phyloP scores from a whole-genome alignment of 768 basidiomycete genomes.

The Amanita pseudoporphyria region DNA sequence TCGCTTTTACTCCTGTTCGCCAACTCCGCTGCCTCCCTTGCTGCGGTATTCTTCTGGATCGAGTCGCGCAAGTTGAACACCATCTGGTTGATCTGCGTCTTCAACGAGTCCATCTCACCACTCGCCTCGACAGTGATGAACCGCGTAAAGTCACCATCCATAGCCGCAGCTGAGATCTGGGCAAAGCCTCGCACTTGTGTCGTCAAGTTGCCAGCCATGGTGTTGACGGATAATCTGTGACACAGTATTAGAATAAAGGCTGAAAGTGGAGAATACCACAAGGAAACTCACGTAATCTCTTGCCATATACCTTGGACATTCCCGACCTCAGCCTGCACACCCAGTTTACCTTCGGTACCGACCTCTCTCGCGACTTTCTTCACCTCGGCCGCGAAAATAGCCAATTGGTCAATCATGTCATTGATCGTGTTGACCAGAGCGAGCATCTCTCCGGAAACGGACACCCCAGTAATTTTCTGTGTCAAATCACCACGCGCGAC shows the following conservation, averaged over 20 bases:
- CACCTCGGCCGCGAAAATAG: conserved; percentile 51
- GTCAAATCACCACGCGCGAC: conserved; percentile 92
- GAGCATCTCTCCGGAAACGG: conserved; percentile 94
- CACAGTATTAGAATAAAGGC: not conserved
- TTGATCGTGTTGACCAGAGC: conserved; percentile 96
- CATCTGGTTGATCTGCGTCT: conserved; percentile 99
- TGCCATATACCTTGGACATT: conserved; percentile 98
- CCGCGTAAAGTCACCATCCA: conserved; percentile 96
- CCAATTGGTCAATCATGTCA: conserved; percentile 58
- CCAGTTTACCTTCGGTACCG: conserved; percentile 97
- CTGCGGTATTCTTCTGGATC: conserved; percentile 98
- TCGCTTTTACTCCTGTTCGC: conserved; percentile 98
- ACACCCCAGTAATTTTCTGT: conserved; percentile 86
- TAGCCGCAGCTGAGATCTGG: conserved; percentile 96
- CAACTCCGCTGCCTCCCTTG: conserved; percentile 92
- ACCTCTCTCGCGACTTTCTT: conserved; percentile 97
- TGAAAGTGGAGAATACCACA: not conserved
- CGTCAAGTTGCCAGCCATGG: conserved; percentile 95
- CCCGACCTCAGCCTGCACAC: conserved; percentile 95
- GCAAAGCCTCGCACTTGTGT: conserved; percentile 98
- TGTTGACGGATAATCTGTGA: conserved; percentile 85
- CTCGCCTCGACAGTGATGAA: conserved; percentile 99
- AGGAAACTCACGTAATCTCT: conserved; percentile 78
- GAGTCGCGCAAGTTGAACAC: conserved; percentile 93
- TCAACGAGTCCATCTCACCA: conserved; percentile 98